These are phyloP conservation scores for Backusella australiensis DNA, from an alignment of 192 early-diverging fungal genomes.

Conservation along the genomic window DNA sequence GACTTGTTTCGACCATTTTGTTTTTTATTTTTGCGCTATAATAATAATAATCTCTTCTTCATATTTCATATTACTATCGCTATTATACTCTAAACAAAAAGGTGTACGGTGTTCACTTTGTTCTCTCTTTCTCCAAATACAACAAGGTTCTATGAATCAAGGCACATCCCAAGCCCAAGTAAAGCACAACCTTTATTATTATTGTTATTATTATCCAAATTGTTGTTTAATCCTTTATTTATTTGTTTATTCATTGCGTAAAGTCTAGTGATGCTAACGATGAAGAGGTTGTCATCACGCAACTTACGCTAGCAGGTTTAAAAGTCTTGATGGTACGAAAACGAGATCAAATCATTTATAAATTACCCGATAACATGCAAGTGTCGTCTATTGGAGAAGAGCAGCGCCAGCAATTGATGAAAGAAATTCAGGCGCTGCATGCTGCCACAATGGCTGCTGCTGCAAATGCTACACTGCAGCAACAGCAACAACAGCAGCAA, in stretches of 20 bases:
- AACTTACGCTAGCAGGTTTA: slow-evolving; percentile 24
- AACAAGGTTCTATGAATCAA: neutral
- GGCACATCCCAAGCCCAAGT: neutral
- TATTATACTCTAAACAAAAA: too few relatives aligned
- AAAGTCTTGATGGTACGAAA: slow-evolving; percentile 33
- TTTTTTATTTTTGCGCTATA: neutral
- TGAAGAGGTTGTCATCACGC: slow-evolving; percentile 27
- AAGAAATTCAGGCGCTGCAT: slow-evolving; percentile 48
- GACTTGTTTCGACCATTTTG: neutral
- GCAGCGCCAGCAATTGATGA: slow-evolving; percentile 40
- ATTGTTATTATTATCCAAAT: neutral
- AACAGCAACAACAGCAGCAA: neutral
- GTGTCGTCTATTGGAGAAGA: slow-evolving; percentile 43
- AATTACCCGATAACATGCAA: slow-evolving; percentile 53
- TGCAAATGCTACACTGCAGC: neutral
- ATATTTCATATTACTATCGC: too few relatives aligned
- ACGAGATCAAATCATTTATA: slow-evolving; percentile 54
- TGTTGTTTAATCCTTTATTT: neutral
- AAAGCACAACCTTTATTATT: neutral
- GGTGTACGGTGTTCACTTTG: neutral
- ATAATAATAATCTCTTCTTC: neutral
- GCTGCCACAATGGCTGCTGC: slow-evolving; percentile 20
- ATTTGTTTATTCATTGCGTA: neutral
- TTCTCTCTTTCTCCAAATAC: neutral
- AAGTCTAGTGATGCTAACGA: neutral